phyloP scores from a whole-genome alignment of 108 stramenopile genomes.

The Thalassiosira profunda region DNA sequence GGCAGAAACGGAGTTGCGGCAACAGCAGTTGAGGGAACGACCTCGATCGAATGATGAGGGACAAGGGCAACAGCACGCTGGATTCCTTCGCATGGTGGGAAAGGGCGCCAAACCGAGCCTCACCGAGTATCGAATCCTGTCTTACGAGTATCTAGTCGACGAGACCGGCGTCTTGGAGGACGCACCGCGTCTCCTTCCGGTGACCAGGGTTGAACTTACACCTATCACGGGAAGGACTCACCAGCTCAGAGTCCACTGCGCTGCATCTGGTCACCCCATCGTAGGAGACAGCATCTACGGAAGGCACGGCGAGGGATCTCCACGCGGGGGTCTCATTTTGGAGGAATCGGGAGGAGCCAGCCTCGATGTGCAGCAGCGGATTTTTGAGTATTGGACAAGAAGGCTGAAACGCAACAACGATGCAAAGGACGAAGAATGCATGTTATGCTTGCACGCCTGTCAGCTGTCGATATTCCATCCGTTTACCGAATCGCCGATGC shows the following conservation, averaged over 20 bases:
- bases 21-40: slow-evolving; percentile 6
- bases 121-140: slow-evolving; percentile 51
- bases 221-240: slow-evolving; percentile 80
- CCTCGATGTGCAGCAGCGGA: slow-evolving; percentile 7
- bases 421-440: slow-evolving; percentile 20
- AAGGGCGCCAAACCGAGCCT: slow-evolving; percentile 63
- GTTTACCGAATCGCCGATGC: slow-evolving; percentile 61
- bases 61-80: slow-evolving; percentile 24
- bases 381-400: slow-evolving; percentile 7
- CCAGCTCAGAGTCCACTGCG: slow-evolving; percentile 84
- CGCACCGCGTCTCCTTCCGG: slow-evolving; percentile 20
- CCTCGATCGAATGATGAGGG: not conserved
- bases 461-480: slow-evolving; percentile 70
- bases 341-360: not conserved
- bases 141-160: slow-evolving; percentile 48
- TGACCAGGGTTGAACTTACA: slow-evolving; percentile 55
- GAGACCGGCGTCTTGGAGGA: not conserved
- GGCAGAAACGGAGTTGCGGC: slow-evolving; percentile 15
- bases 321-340: slow-evolving; percentile 32
- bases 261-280: slow-evolving; percentile 79
- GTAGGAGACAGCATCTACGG: slow-evolving; percentile 85
- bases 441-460: slow-evolving; percentile 67
- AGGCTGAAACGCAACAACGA: slow-evolving; percentile 13
- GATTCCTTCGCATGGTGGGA: slow-evolving; percentile 62
- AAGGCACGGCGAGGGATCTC: slow-evolving; percentile 39